Evolutionary conservation across 1,284 basidiomycete species (phyloP).

Genomic region (Leccinum subrobustum): DNA sequence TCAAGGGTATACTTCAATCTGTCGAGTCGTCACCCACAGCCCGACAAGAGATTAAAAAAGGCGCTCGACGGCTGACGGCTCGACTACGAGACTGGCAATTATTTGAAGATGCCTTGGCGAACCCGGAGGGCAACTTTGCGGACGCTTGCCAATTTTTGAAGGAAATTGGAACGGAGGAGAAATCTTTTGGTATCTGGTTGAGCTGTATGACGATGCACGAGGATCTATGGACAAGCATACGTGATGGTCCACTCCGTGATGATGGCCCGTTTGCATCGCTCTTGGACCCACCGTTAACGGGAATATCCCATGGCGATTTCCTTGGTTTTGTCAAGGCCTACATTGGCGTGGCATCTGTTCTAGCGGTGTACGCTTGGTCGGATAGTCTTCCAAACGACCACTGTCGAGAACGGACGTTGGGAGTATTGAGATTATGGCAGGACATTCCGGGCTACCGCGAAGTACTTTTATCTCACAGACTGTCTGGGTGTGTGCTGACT

Average conservation of each 20-base stretch:
- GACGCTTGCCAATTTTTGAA: constrained; percentile 49
- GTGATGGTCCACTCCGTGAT: constrained; percentile 9
- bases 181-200: constrained; percentile 68
- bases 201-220: constrained; percentile 60
- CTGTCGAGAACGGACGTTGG: constrained; percentile 62
- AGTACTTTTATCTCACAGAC: too few species aligned
- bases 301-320: constrained; percentile 55
- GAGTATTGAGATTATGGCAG: constrained; percentile 43
- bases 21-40: constrained; percentile 41
- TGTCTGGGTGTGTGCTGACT: too few species aligned
- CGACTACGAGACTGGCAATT: constrained; percentile 58
- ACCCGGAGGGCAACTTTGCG: constrained; percentile 48
- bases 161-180: constrained; percentile 61
- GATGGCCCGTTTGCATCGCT: constrained; percentile 17
- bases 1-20: constrained; percentile 39
- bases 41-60: constrained; percentile 41
- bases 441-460: too few species aligned
- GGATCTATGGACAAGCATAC: constrained; percentile 40
- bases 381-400: constrained; percentile 67
- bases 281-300: constrained; percentile 17
- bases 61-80: constrained; percentile 44
- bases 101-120: constrained; percentile 59
- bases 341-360: constrained; percentile 62
- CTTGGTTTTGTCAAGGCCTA: constrained; percentile 61
- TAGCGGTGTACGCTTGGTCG: constrained; percentile 79